Base-by-base conservation (phyloP, 176 grass and related monocot species). In the Juncus effusus region DNA sequence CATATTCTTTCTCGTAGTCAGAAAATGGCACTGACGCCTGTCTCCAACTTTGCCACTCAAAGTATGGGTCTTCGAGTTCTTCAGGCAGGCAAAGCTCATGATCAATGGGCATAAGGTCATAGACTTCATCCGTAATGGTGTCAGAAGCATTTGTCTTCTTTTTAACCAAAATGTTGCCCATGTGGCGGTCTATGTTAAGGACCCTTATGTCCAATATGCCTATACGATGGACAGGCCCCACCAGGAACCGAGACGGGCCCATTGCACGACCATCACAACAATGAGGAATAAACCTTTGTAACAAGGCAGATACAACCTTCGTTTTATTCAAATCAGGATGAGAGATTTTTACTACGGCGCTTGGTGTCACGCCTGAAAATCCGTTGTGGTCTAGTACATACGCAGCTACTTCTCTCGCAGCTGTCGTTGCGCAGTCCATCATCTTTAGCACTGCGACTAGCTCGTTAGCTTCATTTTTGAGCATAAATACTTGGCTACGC, bases 101-200 rank as follows among this genome's bases (percentile, higher is more conserved):
- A 28, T 28, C 19, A 28, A 28, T 28, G 19, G 19, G 19, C 19
- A 28, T 28, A 28, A 28, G 19, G 19, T 28, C 19, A 28, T 28
- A 28, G 19, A 28, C 19, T 28, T 28, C 19, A 28, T 28, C 19
- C 19, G 19, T 1, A 28, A 28, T 28, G 19, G 19, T 28, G 63
- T 42, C 51, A 6, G 61, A 55, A 36, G 84, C 28, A 15, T 28
- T 10, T 3, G 6, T 40, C 57, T 5, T 61, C 12, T 82, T 88
- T 77, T 89, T 97, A 64, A 92, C 82, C n/a, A 97, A 78, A 59
- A 97, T 97, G 82, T 97, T 97, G 38, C 93, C 93, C 2, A 87
- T 89, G 36, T 97, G 93, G 58, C 93, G 88, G 60, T 97, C 93
- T n/a, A 97, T 81, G 67, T 97, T 97, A 55, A 91, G 84, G 70